phyloP scores from a whole-genome alignment of 1,284 basidiomycete species.

The Hemileia vastatrix region DNA sequence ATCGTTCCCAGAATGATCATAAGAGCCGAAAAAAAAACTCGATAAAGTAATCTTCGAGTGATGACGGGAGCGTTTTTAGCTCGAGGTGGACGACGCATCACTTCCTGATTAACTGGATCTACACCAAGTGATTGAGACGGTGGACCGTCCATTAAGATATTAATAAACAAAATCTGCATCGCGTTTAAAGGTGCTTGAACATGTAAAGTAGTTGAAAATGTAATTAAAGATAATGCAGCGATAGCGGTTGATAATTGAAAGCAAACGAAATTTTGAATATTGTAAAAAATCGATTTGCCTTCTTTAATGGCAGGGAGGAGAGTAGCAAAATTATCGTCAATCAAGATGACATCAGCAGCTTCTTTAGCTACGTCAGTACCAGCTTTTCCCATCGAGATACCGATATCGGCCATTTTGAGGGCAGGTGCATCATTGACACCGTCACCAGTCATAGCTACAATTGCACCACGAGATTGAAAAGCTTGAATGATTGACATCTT shows the following conservation, averaged over 20 bases:
- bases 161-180: slow-evolving; percentile 98
- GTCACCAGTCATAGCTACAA: slow-evolving; percentile 97
- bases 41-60: slow-evolving; percentile 58
- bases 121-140: slow-evolving; percentile 93
- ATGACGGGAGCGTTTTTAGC: slow-evolving; percentile 82
- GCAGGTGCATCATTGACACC: slow-evolving; percentile 97
- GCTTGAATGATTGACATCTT: slow-evolving; percentile 96
- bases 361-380: slow-evolving; percentile 98
- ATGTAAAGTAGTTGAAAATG: slow-evolving; percentile 77
- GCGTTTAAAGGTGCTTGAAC: slow-evolving; percentile 88
- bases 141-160: slow-evolving; percentile 98
- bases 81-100: slow-evolving; percentile 80
- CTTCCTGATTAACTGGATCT: slow-evolving; percentile 81
- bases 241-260: slow-evolving; percentile 97
- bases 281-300: slow-evolving; percentile 96
- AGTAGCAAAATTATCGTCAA: slow-evolving; percentile 94
- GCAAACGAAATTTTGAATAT: slow-evolving; percentile 93
- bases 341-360: slow-evolving; percentile 90
- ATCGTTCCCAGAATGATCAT: slow-evolving; percentile 82
- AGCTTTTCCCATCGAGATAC: slow-evolving; percentile 90
- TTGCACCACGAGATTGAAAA: slow-evolving; percentile 72
- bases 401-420: slow-evolving; percentile 95
- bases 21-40: slow-evolving; percentile 79
- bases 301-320: slow-evolving; percentile 91
- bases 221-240: slow-evolving; percentile 87